These are phyloP conservation scores for Colletotrichum phormii DNA, from an alignment of 2,329 filamentous ascomycete species.

Conservation along the genomic window DNA sequence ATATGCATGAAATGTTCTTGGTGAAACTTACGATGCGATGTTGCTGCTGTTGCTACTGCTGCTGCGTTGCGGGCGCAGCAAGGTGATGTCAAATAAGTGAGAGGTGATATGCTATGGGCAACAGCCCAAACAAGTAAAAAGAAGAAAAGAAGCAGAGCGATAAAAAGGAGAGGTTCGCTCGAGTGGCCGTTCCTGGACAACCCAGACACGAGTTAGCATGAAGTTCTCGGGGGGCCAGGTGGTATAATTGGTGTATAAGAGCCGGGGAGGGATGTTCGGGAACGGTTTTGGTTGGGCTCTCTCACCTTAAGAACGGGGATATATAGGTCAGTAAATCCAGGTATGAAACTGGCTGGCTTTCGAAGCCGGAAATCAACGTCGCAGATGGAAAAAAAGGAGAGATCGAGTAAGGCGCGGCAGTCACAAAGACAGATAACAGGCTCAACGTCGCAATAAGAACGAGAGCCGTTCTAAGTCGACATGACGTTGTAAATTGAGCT, in stretches of 20 bases:
- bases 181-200: slow-evolving; percentile 13
- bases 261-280: slow-evolving; percentile 29
- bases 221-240: slow-evolving; percentile 1
- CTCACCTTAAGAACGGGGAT: slow-evolving; percentile 25
- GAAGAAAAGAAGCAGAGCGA: background rate
- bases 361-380: slow-evolving; percentile 25
- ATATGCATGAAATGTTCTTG: slow-evolving; percentile 33
- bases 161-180: slow-evolving; percentile 20
- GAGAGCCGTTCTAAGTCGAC: slow-evolving; percentile 17
- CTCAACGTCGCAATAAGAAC: slow-evolving; percentile 11
- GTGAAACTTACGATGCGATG: slow-evolving; percentile 26
- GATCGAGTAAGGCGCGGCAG: slow-evolving; percentile 9
- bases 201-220: slow-evolving; percentile 14
- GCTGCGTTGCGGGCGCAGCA: slow-evolving; percentile 23
- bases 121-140: background rate
- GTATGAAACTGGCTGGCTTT: slow-evolving; percentile 27
- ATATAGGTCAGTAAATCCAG: slow-evolving; percentile 27
- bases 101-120: background rate
- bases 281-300: slow-evolving; percentile 25
- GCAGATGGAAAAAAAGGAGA: background rate
- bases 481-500: slow-evolving; percentile 25
- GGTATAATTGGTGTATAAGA: slow-evolving; percentile 12
- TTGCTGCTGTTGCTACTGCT: background rate
- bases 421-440: slow-evolving; percentile 8
- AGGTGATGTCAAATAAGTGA: slow-evolving; percentile 9